phyloP scores from a whole-genome alignment of 495 filamentous ascomycete species.

The Xylaria venustula region DNA sequence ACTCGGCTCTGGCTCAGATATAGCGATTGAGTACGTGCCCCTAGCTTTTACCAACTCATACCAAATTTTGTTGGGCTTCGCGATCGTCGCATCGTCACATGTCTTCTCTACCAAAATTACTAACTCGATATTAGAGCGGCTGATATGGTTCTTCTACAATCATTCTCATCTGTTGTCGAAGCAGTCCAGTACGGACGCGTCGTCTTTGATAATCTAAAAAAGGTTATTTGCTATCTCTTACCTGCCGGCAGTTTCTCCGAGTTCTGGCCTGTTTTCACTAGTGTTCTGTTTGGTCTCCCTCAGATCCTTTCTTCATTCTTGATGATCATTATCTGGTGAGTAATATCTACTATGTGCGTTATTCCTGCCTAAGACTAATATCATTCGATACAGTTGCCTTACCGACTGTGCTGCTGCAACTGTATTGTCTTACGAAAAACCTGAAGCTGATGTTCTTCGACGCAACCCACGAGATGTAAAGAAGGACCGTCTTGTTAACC shows the following conservation, averaged over 20 bases:
- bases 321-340: slow-evolving; percentile 63
- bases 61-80: not conserved
- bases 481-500: slow-evolving; percentile 64
- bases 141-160: slow-evolving; percentile 68
- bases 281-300: slow-evolving; percentile 66
- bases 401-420: slow-evolving; percentile 66
- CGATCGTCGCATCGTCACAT: not conserved
- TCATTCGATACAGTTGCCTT: slow-evolving; percentile 53
- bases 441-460: slow-evolving; percentile 66
- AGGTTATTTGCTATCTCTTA: slow-evolving; percentile 69
- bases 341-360: not conserved
- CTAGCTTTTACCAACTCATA: not conserved
- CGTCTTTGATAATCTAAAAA: slow-evolving; percentile 72
- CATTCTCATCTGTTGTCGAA: slow-evolving; percentile 64
- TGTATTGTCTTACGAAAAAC: slow-evolving; percentile 66
- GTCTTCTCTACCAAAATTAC: not conserved
- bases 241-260: slow-evolving; percentile 67
- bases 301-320: slow-evolving; percentile 65
- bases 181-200: slow-evolving; percentile 65
- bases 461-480: slow-evolving; percentile 59
- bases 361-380: slow-evolving; percentile 1
- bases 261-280: slow-evolving; percentile 70
- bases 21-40: slow-evolving; percentile 55
- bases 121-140: slow-evolving; percentile 42
- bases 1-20: slow-evolving; percentile 75